Evolutionary conservation across 306 rosid species (phyloP).

Genomic region (Rosa multiflora): DNA sequence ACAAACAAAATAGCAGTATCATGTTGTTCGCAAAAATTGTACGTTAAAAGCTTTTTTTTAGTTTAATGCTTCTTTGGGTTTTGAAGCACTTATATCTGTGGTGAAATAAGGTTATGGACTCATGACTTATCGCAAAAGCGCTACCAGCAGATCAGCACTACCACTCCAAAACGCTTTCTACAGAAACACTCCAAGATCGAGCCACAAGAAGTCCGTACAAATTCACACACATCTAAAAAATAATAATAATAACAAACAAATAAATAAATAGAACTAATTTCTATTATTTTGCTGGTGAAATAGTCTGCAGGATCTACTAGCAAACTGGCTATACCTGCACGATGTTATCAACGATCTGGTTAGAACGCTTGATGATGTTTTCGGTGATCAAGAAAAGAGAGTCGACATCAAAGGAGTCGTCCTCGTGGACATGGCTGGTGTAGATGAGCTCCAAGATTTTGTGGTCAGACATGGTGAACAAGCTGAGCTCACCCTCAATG

Average conservation of each 20-base stretch:
- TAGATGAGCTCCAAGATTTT: slow-evolving; percentile 46
- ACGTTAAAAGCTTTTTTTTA: too few species aligned
- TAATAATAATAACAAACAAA: too few species aligned
- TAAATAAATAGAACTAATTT: neutral
- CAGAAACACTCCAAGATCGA: neutral
- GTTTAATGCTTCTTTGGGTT: too few species aligned
- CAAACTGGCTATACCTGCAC: slow-evolving; percentile 39
- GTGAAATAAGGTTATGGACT: neutral
- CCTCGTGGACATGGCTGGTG: slow-evolving; percentile 46
- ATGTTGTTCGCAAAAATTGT: too few species aligned
- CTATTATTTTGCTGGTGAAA: neutral
- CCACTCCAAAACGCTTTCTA: neutral
- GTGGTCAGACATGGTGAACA: slow-evolving; percentile 44
- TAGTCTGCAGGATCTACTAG: too few species aligned
- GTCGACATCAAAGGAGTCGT: slow-evolving; percentile 42
- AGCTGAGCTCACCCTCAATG: slow-evolving; percentile 30
- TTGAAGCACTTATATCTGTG: neutral
- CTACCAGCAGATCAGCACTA: neutral
- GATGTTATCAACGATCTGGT: slow-evolving; percentile 43
- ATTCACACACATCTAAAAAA: neutral
- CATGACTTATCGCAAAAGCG: neutral
- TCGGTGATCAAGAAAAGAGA: slow-evolving; percentile 51
- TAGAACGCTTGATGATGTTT: slow-evolving; percentile 45
- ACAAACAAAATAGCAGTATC: too few species aligned
- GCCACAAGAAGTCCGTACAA: neutral